Conservation (phyloP, 1,284 basidiomycete genomes). For the Phellopilus nigrolimitatus region DNA sequence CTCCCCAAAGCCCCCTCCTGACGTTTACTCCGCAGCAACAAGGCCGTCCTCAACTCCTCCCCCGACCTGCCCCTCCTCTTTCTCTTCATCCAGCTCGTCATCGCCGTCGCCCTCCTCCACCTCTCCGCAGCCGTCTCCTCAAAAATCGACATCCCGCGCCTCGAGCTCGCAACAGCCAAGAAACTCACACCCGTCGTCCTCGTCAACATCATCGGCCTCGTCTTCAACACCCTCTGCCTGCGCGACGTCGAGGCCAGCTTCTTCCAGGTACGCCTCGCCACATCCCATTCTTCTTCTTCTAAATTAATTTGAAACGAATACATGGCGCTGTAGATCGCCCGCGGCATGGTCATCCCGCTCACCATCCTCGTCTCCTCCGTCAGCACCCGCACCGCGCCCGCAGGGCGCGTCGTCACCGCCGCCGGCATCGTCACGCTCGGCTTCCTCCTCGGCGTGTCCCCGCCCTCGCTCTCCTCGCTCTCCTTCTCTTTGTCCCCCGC, state of each 20-base stretch:
- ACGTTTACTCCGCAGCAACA: conserved; percentile 45
- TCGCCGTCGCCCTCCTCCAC: conserved; percentile 64
- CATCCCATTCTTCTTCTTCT: conserved; percentile 4
- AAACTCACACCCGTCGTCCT: conserved; percentile 59
- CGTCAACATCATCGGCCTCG: conserved; percentile 66
- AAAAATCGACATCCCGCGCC: conserved; percentile 50
- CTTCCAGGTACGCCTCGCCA: conserved; percentile 50
- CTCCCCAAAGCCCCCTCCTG: background rate
- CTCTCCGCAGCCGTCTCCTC: conserved; percentile 39
- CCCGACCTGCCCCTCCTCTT: conserved; percentile 67
- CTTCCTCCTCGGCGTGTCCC: conserved; percentile 60
- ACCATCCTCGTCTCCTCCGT: conserved; percentile 61
- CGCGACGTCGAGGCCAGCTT: conserved; percentile 73
- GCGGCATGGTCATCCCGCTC: conserved; percentile 73
- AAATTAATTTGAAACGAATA: background rate
- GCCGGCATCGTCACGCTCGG: conserved; percentile 54
- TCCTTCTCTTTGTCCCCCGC: conserved; percentile 25
- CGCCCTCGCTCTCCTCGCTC: conserved; percentile 31
- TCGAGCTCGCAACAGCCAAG: conserved; percentile 47
- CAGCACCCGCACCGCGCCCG: conserved; percentile 44
- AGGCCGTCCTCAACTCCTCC: conserved; percentile 64
- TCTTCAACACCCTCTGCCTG: conserved; percentile 74
- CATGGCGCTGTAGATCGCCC: conserved; percentile 78
- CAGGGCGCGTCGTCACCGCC: conserved; percentile 45
- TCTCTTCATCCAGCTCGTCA: conserved; percentile 60